A percentile compares a stretch with the other conserved stretches of the same genome.
phyloP scores from a whole-genome alignment of 2,329 filamentous ascomycete species.

The Hortaea sp. region DNA sequence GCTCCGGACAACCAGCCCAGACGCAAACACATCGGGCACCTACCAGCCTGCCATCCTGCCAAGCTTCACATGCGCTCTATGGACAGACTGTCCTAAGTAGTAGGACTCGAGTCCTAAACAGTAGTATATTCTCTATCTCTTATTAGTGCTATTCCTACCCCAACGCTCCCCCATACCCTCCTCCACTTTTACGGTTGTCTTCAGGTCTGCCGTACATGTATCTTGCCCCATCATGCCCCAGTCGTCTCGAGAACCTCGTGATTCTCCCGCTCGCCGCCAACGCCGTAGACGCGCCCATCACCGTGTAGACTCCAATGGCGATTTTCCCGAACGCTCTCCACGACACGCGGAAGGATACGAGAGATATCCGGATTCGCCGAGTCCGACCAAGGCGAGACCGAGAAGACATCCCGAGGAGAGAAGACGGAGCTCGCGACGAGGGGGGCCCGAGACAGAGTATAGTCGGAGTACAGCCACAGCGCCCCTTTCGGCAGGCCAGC shows the following conservation, averaged over 20 bases:
- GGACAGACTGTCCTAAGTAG: too few species aligned
- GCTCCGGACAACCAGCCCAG: too few species aligned
- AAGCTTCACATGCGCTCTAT: too few species aligned
- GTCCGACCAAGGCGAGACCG: conserved; percentile 10
- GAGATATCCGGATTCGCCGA: conserved; percentile 8
- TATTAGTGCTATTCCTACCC: too few species aligned
- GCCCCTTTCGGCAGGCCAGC: conserved; percentile 44
- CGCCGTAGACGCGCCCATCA: conserved; percentile 24
- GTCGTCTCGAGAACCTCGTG: conserved; percentile 2
- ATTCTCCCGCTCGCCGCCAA: conserved; percentile 20
- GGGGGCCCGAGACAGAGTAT: conserved; percentile 10
- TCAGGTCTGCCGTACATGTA: too few species aligned
- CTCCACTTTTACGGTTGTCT: too few species aligned
- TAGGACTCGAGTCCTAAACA: too few species aligned
- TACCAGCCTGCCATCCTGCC: too few species aligned
- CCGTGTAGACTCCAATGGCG: conserved; percentile 25
- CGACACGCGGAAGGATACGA: conserved; percentile 3
- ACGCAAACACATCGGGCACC: too few species aligned
- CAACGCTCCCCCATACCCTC: too few species aligned
- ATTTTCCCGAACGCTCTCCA: conserved; percentile 8
- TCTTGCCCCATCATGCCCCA: neutral
- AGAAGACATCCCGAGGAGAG: conserved; percentile 2
- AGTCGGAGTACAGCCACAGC: conserved; percentile 23
- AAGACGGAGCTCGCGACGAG: neutral
- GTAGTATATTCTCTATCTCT: too few species aligned